These are phyloP conservation scores for Coemansia sp. DNA, from an alignment of 192 early-diverging fungal genomes.

Conservation along the genomic window DNA sequence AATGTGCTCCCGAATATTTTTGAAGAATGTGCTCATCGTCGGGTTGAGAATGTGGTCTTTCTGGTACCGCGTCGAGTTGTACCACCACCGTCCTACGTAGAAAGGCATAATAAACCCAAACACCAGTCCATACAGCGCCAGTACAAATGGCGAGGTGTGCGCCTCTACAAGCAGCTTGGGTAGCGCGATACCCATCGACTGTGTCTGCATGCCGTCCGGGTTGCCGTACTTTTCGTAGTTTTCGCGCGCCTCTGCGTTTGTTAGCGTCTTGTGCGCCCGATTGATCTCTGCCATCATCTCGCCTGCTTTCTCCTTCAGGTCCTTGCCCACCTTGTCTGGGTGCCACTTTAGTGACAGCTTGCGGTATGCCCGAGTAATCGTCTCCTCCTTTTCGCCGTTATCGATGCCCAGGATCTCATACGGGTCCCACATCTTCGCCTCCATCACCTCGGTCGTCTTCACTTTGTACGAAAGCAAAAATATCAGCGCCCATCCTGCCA, in stretches of 20 bases:
- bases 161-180: constrained; percentile 88
- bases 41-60: constrained; percentile 86
- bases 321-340: constrained; percentile 74
- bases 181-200: constrained; percentile 90
- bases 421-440: constrained; percentile 86
- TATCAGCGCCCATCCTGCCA: constrained; percentile 46
- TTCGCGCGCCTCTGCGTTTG: constrained; percentile 83
- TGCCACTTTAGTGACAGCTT: constrained; percentile 74
- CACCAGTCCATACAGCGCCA: constrained; percentile 79
- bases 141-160: constrained; percentile 77
- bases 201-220: constrained; percentile 94
- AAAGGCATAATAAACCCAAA: constrained; percentile 90
- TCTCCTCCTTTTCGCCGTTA: constrained; percentile 49
- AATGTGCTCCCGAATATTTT: constrained; percentile 78
- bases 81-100: constrained; percentile 95
- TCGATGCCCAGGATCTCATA: constrained; percentile 85
- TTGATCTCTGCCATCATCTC: constrained; percentile 81
- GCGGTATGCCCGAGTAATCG: constrained; percentile 72
- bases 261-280: constrained; percentile 94
- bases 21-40: constrained; percentile 91
- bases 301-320: constrained; percentile 68
- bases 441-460: constrained; percentile 61
- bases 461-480: constrained; percentile 54
- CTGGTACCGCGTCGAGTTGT: constrained; percentile 80
- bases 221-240: constrained; percentile 96